Base-by-base conservation (phyloP, 345 rosid genomes). In the Pistacia vera region DNA sequence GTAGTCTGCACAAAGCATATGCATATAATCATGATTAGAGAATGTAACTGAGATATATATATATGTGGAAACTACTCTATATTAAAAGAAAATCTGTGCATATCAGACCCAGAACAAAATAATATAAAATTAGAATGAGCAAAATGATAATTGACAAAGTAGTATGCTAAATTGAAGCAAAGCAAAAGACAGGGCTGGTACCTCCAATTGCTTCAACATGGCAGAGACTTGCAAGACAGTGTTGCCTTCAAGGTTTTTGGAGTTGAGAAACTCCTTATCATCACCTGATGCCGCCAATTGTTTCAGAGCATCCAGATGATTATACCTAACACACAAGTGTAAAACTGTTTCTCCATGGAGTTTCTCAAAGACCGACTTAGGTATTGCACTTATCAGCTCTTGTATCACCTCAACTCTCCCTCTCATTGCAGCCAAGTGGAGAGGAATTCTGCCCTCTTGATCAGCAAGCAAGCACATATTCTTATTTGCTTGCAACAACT, bases 161-260 rank as follows among this genome's bases (percentile, higher is more conserved):
- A 25, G 41, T 36, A 36, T 36, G 41, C 41, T 36, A 36, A 36
- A 36, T 36, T 36, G 41, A 36, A 36, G 41, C 12, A 51, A 51
- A 49, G 52, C 52, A 16, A 51, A 51, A 51, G 4, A 10, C 13
- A 75, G 3, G 4, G 28, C 11, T 57, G 41, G 10, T 76, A 75
- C 82, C 78, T 78, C 82, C 49, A 68, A 71, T 63, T 81, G 84
- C 74, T 72, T 83, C 69, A 22, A 56, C 30, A 58, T 56, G 55
- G 71, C 79, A 22, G 80, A 81, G 8, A 68, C 4, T 58, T 75
- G 78, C 75, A 83, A 75, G 35, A 78, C 14, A 44, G 84, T 28
- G 70, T 75, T 78, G 11, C 80, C 80, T 25, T 30, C 70, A 17
- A 49, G 62, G 68, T 83, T 81, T 68, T 63, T 68, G 14, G 35